Percentiles rank a stretch among this genome's conserved stretches.
Evolutionary conservation across 768 basidiomycete genomes (phyloP).

Genomic region (Psilocybe sp.): DNA sequence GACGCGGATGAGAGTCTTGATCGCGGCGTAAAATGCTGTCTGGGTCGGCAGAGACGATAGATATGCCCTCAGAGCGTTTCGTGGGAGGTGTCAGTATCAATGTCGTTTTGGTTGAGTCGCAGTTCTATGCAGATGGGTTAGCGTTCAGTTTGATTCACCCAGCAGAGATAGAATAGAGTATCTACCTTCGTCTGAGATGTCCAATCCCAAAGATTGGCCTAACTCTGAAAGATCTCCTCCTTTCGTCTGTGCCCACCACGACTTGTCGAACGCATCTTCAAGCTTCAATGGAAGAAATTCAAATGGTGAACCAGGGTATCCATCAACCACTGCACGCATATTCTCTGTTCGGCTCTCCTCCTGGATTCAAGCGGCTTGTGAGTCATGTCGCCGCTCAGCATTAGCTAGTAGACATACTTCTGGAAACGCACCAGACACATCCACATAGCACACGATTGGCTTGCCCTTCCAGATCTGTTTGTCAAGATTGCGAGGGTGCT

Average conservation of each 20-base stretch:
- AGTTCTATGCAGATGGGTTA: constrained; percentile 25
- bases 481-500: constrained; percentile 58
- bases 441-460: constrained; percentile 67
- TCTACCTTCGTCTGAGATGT: constrained; percentile 53
- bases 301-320: constrained; percentile 35
- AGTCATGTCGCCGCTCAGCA: constrained; percentile 11
- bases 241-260: constrained; percentile 61
- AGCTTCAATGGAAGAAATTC: constrained; percentile 63
- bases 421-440: constrained; percentile 58
- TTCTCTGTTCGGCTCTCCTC: constrained; percentile 54
- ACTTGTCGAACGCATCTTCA: constrained; percentile 69
- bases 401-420: constrained; percentile 41
- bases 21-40: constrained; percentile 60
- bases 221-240: constrained; percentile 19
- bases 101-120: constrained; percentile 21
- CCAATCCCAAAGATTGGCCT: constrained; percentile 32
- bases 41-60: constrained; percentile 70
- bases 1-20: constrained; percentile 62
- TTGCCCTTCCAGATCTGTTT: constrained; percentile 53
- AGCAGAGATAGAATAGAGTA: background rate
- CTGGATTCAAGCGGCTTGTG: constrained; percentile 28
- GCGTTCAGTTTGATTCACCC: constrained; percentile 1
- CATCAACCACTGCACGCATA: constrained; percentile 40
- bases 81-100: constrained; percentile 20
- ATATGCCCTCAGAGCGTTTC: constrained; percentile 41